A percentile compares a stretch with the other conserved stretches of the same genome.
Evolutionary conservation across 495 filamentous ascomycete species (phyloP).

Genomic region (Lasiosphaeria hispida): DNA sequence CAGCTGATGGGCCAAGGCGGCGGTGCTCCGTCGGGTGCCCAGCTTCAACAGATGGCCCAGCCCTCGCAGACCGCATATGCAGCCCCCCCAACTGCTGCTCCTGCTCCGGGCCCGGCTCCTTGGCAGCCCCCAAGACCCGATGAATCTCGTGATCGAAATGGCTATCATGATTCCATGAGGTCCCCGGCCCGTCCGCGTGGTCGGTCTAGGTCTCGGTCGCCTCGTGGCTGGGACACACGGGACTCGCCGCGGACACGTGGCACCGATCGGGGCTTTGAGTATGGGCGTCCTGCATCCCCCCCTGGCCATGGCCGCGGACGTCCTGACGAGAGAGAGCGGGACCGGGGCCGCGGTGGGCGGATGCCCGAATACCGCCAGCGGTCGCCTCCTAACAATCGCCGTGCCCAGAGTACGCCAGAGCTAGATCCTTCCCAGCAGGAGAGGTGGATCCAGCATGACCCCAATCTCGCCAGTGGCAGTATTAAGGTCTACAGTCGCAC

Average conservation of each 20-base stretch:
- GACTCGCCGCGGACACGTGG: conserved; percentile 42
- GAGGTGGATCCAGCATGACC: conserved; percentile 82
- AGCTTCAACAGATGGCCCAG: conserved; percentile 21
- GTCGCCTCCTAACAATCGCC: conserved; percentile 61
- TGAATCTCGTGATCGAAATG: conserved; percentile 62
- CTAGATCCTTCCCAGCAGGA: conserved; percentile 38
- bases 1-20: conserved; percentile 39
- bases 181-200: conserved; percentile 61
- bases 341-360: conserved; percentile 53
- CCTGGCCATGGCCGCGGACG: conserved; percentile 47
- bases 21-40: conserved; percentile 15
- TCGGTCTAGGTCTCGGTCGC: conserved; percentile 71
- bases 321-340: conserved; percentile 50
- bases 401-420: conserved; percentile 58
- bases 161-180: conserved; percentile 49
- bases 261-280: conserved; percentile 40
- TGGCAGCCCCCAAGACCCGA: conserved; percentile 40
- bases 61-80: conserved; percentile 27
- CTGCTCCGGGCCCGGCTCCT: conserved; percentile 31
- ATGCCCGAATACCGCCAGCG: conserved; percentile 78
- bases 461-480: conserved; percentile 62
- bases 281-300: conserved; percentile 44
- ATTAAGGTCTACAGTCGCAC: conserved; percentile 96
- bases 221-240: conserved; percentile 61
- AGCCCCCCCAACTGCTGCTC: conserved; percentile 25